phyloP scores from a whole-genome alignment of 495 filamentous ascomycete genomes.

The Collariella sp. region DNA sequence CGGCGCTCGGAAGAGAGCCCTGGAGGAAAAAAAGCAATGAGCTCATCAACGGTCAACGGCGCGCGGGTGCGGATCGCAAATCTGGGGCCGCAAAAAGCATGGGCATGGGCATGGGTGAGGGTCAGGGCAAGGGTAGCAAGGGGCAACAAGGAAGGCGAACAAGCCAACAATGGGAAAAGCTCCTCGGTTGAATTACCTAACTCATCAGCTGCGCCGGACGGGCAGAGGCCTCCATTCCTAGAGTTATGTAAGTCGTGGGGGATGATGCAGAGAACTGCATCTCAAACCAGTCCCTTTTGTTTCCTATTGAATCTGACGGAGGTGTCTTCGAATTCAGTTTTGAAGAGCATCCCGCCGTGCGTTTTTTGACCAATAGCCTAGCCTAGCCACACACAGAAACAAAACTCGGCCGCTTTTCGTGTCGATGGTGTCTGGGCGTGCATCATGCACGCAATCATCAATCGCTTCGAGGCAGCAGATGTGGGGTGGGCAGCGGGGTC shows the following conservation, averaged over 20 bases:
- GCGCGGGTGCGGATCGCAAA: conserved; percentile 3
- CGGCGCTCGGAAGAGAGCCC: background rate
- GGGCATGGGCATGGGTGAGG: background rate
- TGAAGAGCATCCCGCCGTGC: too few species aligned
- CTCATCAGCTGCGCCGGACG: background rate
- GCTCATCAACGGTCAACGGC: background rate
- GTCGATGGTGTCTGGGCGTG: conserved; percentile 13
- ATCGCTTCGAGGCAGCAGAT: background rate
- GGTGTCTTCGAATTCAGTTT: too few species aligned
- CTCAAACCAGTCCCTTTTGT: too few species aligned
- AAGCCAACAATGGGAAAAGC: background rate
- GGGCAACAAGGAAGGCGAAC: background rate
- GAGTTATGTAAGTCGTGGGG: too few species aligned
- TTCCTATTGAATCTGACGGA: too few species aligned
- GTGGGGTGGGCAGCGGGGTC: too few species aligned
- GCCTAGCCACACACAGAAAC: too few species aligned
- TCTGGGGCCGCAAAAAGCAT: background rate
- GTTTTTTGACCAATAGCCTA: too few species aligned
- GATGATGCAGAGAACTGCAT: background rate
- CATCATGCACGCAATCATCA: conserved; percentile 15
- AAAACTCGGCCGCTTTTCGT: too few species aligned
- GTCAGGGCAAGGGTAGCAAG: background rate
- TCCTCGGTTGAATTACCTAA: background rate
- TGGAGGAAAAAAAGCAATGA: background rate
- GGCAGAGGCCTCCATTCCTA: background rate